Evolutionary conservation across 768 basidiomycete genomes (phyloP).

Genomic region (Lactarius pseudohatsudake): DNA sequence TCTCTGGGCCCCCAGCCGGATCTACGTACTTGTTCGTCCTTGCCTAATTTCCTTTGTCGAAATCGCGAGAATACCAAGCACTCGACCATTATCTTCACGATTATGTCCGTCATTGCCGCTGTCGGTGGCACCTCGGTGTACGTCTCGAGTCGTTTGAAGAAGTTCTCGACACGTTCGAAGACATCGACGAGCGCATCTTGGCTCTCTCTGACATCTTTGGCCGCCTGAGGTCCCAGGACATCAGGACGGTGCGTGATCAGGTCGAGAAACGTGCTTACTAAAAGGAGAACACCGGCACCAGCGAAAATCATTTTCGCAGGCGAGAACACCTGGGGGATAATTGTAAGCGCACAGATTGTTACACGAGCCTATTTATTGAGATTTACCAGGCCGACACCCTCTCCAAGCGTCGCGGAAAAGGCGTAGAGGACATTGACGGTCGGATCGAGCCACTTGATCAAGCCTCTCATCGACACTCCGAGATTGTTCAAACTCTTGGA

Average conservation of each 20-base stretch:
- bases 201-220: background rate
- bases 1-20: background rate
- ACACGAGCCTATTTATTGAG: background rate
- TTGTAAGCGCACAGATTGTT: background rate
- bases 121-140: background rate
- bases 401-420: background rate
- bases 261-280: background rate
- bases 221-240: background rate
- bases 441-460: conserved; percentile 1
- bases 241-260: background rate
- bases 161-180: background rate
- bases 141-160: conserved; percentile 1
- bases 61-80: background rate
- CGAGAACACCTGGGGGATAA: background rate
- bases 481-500: background rate
- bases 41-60: background rate
- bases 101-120: background rate
- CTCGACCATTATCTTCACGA: background rate
- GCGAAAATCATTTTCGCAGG: background rate
- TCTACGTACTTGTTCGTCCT: background rate
- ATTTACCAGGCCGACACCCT: background rate
- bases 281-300: background rate
- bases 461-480: background rate
- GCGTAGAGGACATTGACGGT: background rate
- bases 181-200: background rate